Evolutionary conservation across 495 filamentous ascomycete species (phyloP).

Genomic region (Xanthoparmelia taractica): DNA sequence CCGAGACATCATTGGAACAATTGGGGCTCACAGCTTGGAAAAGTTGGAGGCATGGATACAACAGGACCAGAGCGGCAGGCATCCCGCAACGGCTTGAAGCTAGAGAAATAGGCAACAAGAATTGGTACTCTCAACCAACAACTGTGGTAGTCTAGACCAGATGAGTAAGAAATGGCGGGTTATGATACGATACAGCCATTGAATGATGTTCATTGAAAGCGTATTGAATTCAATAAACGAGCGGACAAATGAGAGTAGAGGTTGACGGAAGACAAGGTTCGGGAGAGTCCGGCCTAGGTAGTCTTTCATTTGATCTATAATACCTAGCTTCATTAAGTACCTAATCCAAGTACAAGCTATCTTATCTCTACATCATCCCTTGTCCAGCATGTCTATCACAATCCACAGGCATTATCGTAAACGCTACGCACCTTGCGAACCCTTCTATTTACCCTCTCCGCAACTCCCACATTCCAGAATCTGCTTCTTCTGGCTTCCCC

Average conservation of each 20-base stretch:
- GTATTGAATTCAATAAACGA: neutral
- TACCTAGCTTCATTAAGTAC: neutral
- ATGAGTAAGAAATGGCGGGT: neutral
- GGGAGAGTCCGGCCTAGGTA: too few species aligned
- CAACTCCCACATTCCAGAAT: conserved; percentile 48
- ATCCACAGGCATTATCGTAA: neutral
- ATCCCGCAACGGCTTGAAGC: neutral
- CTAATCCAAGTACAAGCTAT: neutral
- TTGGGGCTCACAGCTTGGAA: too few species aligned
- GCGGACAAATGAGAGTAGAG: neutral
- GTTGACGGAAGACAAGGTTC: neutral
- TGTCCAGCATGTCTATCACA: neutral
- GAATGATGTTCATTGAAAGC: neutral
- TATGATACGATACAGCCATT: neutral
- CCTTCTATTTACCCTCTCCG: conserved; percentile 25
- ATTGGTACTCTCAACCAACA: neutral
- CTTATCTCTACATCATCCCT: neutral
- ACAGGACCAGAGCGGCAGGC: too few species aligned
- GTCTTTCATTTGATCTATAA: too few species aligned
- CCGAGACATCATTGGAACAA: neutral
- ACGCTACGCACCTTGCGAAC: neutral
- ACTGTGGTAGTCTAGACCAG: neutral
- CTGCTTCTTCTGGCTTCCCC: conserved; percentile 37
- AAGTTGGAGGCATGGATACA: too few species aligned
- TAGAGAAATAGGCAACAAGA: conserved; percentile 4